phyloP scores from a whole-genome alignment of 768 basidiomycete species.

The Kwoniella dendrophila region DNA sequence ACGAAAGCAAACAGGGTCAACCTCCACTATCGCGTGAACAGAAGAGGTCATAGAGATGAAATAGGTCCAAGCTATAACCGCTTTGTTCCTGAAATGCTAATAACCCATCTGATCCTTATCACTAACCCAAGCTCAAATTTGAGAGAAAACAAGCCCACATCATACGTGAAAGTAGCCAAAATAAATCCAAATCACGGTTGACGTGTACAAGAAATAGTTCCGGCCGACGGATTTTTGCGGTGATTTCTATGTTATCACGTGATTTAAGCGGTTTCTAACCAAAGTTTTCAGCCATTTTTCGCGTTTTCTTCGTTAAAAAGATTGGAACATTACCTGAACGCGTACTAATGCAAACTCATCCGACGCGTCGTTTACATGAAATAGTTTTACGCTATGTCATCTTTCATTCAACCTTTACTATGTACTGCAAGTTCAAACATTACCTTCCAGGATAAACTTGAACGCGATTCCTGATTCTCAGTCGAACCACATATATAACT shows the following conservation, averaged over 20 bases:
- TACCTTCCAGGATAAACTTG: not conserved
- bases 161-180: not conserved
- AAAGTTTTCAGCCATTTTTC: constrained; percentile 15
- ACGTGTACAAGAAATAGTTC: constrained; percentile 8
- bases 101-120: not conserved
- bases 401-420: not conserved
- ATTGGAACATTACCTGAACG: constrained; percentile 16
- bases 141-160: constrained; percentile 7
- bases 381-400: constrained; percentile 5
- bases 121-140: no score
- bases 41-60: no score
- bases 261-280: constrained; percentile 12
- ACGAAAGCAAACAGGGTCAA: not conserved
- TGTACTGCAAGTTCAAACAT: constrained; percentile 10
- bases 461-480: not conserved
- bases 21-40: constrained; percentile 18
- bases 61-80: not conserved
- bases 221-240: constrained; percentile 11
- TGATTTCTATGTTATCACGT: constrained; percentile 20
- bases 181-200: constrained; percentile 27
- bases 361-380: constrained; percentile 6
- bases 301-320: constrained; percentile 7
- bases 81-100: not conserved
- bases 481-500: constrained; percentile 16
- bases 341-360: constrained; percentile 1